Conservation (phyloP, 2,329 filamentous ascomycete genomes). For the Lecanicillium sp. region DNA sequence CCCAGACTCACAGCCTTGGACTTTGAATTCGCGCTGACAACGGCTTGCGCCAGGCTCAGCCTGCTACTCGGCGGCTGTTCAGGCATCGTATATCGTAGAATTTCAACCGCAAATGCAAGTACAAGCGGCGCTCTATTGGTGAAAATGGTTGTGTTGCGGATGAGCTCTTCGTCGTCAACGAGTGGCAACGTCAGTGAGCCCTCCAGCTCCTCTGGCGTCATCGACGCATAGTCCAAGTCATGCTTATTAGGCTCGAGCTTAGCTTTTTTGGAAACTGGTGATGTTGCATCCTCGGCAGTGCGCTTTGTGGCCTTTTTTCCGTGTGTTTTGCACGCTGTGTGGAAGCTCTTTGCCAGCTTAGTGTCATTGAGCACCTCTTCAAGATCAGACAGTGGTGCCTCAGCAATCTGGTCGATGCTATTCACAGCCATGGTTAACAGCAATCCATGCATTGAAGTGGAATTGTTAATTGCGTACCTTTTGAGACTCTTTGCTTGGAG, state of each 20-base stretch:
- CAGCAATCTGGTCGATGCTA: constrained; percentile 48
- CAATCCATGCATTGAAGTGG: neutral
- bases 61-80: constrained; percentile 79
- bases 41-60: constrained; percentile 73
- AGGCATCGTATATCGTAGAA: constrained; percentile 75
- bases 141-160: constrained; percentile 49
- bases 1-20: constrained; percentile 70
- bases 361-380: constrained; percentile 38
- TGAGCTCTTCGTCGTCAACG: constrained; percentile 46
- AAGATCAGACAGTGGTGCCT: constrained; percentile 34
- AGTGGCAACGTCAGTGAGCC: constrained; percentile 52
- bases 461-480: constrained; percentile 36
- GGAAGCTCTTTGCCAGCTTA: constrained; percentile 41
- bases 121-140: constrained; percentile 80
- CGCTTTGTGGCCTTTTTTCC: constrained; percentile 32
- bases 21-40: constrained; percentile 73
- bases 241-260: constrained; percentile 24
- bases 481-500: constrained; percentile 46
- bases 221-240: constrained; percentile 29
- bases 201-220: constrained; percentile 52
- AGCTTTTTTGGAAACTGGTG: constrained; percentile 19
- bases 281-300: constrained; percentile 14
- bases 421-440: neutral
- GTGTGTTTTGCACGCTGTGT: constrained; percentile 45
- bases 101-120: constrained; percentile 66